phyloP scores from a whole-genome alignment of 495 filamentous ascomycete species.

The Penicillium riverlandense region DNA sequence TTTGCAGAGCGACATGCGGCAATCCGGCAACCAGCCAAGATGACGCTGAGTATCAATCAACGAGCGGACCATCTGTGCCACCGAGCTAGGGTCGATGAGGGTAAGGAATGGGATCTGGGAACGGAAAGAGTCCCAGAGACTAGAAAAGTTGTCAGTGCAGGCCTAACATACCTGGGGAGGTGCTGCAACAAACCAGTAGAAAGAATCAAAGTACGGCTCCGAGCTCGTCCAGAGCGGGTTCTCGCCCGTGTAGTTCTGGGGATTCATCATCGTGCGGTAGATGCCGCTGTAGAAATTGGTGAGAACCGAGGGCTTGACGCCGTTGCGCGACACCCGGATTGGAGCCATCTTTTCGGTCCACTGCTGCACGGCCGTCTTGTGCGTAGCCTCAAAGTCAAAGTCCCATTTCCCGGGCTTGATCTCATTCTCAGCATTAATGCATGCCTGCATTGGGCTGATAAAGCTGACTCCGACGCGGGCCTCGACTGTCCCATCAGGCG shows the following conservation, averaged over 20 bases:
- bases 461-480: slow-evolving; percentile 68
- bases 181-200: slow-evolving; percentile 40
- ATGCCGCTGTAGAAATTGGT: slow-evolving; percentile 50
- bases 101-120: slow-evolving; percentile 60
- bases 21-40: slow-evolving; percentile 62
- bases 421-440: slow-evolving; percentile 52
- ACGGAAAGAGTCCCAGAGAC: slow-evolving; percentile 56
- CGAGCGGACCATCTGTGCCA: slow-evolving; percentile 59
- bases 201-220: slow-evolving; percentile 57
- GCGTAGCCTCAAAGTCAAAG: slow-evolving; percentile 34
- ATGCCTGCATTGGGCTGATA: slow-evolving; percentile 58
- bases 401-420: slow-evolving; percentile 32
- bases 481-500: slow-evolving; percentile 32
- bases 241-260: slow-evolving; percentile 68
- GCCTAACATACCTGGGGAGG: not conserved
- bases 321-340: slow-evolving; percentile 36
- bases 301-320: slow-evolving; percentile 50
- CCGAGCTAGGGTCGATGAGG: slow-evolving; percentile 53
- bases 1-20: slow-evolving; percentile 63
- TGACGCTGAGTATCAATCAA: slow-evolving; percentile 66
- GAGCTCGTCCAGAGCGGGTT: slow-evolving; percentile 61
- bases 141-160: slow-evolving; percentile 1
- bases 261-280: slow-evolving; percentile 56
- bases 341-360: slow-evolving; percentile 51
- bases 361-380: slow-evolving; percentile 33